phyloP scores from a whole-genome alignment of 768 basidiomycete genomes.

The Sporobolomyces pararoseus region DNA sequence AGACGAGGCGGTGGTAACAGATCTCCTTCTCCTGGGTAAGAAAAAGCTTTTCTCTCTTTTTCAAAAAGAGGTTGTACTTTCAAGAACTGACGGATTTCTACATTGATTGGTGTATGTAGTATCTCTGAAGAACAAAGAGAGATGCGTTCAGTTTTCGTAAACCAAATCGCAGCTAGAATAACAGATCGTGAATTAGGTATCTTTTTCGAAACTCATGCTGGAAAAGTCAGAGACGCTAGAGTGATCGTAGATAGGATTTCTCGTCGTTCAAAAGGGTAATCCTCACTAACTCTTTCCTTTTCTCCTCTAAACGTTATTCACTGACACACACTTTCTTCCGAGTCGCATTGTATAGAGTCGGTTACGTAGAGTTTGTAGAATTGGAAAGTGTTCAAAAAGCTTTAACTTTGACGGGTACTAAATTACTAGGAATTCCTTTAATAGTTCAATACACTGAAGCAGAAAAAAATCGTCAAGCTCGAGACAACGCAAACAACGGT shows the following conservation, averaged over 20 bases:
- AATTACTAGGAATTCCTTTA: slow-evolving; percentile 97
- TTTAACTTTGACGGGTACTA: slow-evolving; percentile 79
- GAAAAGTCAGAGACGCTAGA: slow-evolving; percentile 87
- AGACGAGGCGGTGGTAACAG: slow-evolving; percentile 47
- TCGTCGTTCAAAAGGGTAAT: slow-evolving; percentile 94
- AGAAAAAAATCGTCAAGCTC: slow-evolving; percentile 61
- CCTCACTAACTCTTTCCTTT: neutral
- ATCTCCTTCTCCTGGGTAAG: slow-evolving; percentile 51
- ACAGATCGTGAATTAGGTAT: slow-evolving; percentile 95
- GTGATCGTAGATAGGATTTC: slow-evolving; percentile 95
- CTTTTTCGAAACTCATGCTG: slow-evolving; percentile 97
- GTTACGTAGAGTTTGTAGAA: slow-evolving; percentile 92
- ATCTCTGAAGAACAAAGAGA: slow-evolving; percentile 82
- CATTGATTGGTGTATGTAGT: slow-evolving; percentile 44
- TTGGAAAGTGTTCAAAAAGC: slow-evolving; percentile 90
- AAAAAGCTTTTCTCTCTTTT: slow-evolving; percentile 51
- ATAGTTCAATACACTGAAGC: slow-evolving; percentile 96
- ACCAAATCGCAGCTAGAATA: slow-evolving; percentile 92
- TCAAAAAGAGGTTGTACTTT: too few relatives aligned
- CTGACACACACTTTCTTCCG: neutral
- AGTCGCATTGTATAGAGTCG: slow-evolving; percentile 64
- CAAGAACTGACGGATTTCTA: too few relatives aligned
- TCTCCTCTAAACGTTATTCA: neutral
- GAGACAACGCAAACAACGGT: neutral
- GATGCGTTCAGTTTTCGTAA: slow-evolving; percentile 96